Percentiles rank a stretch among this genome's conserved stretches.
These are phyloP conservation scores for Colletotrichum limetticola DNA, from an alignment of 2,329 filamentous ascomycete species.

Conservation along the genomic window DNA sequence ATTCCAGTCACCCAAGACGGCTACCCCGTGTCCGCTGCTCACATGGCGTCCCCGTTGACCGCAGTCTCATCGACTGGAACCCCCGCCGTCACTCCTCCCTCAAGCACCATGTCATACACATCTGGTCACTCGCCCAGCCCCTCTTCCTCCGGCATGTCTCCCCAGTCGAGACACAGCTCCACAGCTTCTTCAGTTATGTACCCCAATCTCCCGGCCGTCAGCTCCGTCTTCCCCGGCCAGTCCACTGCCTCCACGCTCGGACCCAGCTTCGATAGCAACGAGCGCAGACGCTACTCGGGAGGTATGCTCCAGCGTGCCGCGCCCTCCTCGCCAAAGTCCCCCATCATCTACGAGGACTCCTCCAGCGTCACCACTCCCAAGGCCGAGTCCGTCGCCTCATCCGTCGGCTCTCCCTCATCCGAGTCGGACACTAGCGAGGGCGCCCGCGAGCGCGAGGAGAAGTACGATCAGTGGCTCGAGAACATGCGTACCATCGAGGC, in stretches of 20 bases:
- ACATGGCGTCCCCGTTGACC: slow-evolving; percentile 70
- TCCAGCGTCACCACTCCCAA: slow-evolving; percentile 55
- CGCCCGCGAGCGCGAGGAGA: slow-evolving; percentile 68
- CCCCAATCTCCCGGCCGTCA: slow-evolving; percentile 78
- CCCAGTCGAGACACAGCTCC: slow-evolving; percentile 70
- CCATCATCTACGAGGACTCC: slow-evolving; percentile 48
- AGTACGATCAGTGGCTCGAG: slow-evolving; percentile 73
- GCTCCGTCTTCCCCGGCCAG: slow-evolving; percentile 74
- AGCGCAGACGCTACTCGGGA: slow-evolving; percentile 73
- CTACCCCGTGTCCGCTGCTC: slow-evolving; percentile 60
- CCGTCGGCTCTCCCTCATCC: slow-evolving; percentile 65
- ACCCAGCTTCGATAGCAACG: slow-evolving; percentile 71
- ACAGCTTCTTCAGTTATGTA: slow-evolving; percentile 74
- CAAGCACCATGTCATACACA: slow-evolving; percentile 79
- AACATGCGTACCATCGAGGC: slow-evolving; percentile 74
- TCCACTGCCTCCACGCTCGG: slow-evolving; percentile 78
- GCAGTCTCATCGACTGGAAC: slow-evolving; percentile 73
- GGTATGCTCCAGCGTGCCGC: slow-evolving; percentile 73
- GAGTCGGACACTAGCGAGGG: slow-evolving; percentile 64
- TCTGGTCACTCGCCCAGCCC: slow-evolving; percentile 80
- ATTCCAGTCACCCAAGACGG: slow-evolving; percentile 48
- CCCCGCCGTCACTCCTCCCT: slow-evolving; percentile 80
- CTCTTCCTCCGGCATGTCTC: slow-evolving; percentile 77
- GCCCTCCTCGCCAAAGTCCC: slow-evolving; percentile 52
- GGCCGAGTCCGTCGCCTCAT: slow-evolving; percentile 53